phyloP scores from a whole-genome alignment of 768 basidiomycete genomes.

The Hebeloma cylindrosporum region DNA sequence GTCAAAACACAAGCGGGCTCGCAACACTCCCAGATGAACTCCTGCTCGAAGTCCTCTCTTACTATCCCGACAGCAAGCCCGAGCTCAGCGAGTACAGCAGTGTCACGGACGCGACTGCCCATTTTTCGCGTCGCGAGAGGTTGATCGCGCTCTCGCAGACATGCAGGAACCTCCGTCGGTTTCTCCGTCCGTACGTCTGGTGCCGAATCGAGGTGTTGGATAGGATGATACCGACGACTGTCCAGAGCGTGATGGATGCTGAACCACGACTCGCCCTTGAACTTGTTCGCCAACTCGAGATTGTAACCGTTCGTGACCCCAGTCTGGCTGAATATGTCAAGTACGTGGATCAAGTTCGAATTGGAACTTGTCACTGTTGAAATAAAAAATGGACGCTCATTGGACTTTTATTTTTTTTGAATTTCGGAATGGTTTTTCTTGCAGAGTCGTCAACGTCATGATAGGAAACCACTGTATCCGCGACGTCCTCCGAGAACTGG shows the following conservation, averaged over 20 bases:
- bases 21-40: slow-evolving; percentile 1
- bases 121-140: slow-evolving; percentile 1
- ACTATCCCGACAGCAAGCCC: slow-evolving; percentile 6
- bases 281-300: slow-evolving; percentile 22
- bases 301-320: slow-evolving; percentile 23
- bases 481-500: slow-evolving; percentile 22
- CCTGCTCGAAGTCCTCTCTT: slow-evolving; percentile 3
- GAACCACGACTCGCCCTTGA: slow-evolving; percentile 16
- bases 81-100: neutral
- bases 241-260: neutral
- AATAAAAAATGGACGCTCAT: too few species aligned
- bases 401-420: neutral
- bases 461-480: slow-evolving; percentile 14
- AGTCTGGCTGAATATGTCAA: slow-evolving; percentile 19
- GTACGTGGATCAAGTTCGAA: neutral
- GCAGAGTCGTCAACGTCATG: slow-evolving; percentile 19
- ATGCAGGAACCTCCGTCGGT: slow-evolving; percentile 12
- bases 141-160: slow-evolving; percentile 10
- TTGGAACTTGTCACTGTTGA: too few species aligned
- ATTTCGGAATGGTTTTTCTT: neutral
- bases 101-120: neutral
- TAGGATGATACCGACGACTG: neutral
- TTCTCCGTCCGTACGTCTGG: slow-evolving; percentile 13
- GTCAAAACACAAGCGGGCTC: neutral
- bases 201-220: slow-evolving; percentile 13